A percentile compares a stretch with the other conserved stretches of the same genome.
Conservation (phyloP, 2,329 filamentous ascomycete species). For the Aspergillus sp. region DNA sequence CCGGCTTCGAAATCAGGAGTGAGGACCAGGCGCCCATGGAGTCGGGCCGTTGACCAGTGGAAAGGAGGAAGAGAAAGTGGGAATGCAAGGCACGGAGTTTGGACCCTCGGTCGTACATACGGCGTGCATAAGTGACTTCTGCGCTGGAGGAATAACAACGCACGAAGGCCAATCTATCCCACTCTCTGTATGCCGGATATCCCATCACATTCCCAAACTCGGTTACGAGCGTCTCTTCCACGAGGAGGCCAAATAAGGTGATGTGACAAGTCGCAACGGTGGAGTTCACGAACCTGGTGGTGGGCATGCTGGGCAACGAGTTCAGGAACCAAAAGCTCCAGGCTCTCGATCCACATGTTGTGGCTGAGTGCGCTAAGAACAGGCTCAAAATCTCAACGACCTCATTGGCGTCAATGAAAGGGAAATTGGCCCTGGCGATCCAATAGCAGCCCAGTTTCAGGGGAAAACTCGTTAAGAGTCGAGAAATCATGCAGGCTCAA, state of each 20-base stretch:
- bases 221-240: conserved; percentile 11
- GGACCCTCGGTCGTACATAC: conserved; percentile 12
- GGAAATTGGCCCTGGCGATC: conserved; percentile 13
- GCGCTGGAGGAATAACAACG: conserved; percentile 3
- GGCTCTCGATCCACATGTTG: conserved; percentile 14
- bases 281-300: conserved; percentile 7
- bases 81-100: conserved; percentile 18
- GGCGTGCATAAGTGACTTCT: conserved; percentile 11
- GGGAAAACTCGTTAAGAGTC: conserved; percentile 1
- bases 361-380: conserved; percentile 6
- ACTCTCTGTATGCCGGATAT: conserved; percentile 10
- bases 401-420: conserved; percentile 16
- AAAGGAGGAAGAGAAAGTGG: not conserved
- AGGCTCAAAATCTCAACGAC: conserved; percentile 12
- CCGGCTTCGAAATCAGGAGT: not conserved
- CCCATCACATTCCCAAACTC: conserved; percentile 15
- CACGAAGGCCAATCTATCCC: conserved; percentile 8
- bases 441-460: conserved; percentile 17
- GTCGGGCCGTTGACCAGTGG: not conserved
- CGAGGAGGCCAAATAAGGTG: conserved; percentile 15
- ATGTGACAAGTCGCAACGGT: conserved; percentile 21
- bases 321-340: conserved; percentile 7
- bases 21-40: not conserved
- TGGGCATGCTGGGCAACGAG: not conserved
- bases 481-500: conserved; percentile 1